These are phyloP conservation scores for Lantana camara DNA, from an alignment of 257 asterid genomes.

Conservation along the genomic window DNA sequence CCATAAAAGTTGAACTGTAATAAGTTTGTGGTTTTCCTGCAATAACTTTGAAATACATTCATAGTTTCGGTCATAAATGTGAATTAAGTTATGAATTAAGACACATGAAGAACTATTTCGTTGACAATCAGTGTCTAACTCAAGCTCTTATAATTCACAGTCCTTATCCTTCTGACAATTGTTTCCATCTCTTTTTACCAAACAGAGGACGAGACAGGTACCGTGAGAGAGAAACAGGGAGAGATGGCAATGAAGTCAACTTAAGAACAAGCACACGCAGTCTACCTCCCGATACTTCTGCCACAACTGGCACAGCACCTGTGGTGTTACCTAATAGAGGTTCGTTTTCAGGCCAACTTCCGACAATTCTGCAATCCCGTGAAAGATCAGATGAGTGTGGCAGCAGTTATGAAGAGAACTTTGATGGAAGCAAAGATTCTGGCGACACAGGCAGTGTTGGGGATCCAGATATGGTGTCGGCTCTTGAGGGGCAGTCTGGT, in stretches of 20 bases:
- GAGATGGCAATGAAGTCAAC: slow-evolving; percentile 61
- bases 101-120: too few species aligned
- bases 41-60: too few species aligned
- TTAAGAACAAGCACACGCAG: slow-evolving; percentile 54
- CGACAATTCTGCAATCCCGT: slow-evolving; percentile 76
- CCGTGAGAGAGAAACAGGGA: slow-evolving; percentile 82
- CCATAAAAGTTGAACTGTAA: too few species aligned
- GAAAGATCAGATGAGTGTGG: slow-evolving; percentile 83
- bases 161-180: neutral
- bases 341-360: slow-evolving; percentile 69
- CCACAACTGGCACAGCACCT: slow-evolving; percentile 40
- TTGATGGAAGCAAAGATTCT: slow-evolving; percentile 77
- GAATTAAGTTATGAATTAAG: too few species aligned
- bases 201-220: slow-evolving; percentile 73
- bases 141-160: neutral
- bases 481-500: slow-evolving; percentile 66
- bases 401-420: slow-evolving; percentile 77
- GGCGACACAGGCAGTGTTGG: slow-evolving; percentile 92
- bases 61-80: too few species aligned
- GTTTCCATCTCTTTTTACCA: slow-evolving; percentile 21
- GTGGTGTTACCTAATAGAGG: slow-evolving; percentile 58
- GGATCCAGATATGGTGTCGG: slow-evolving; percentile 69
- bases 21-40: too few species aligned
- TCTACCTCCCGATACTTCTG: slow-evolving; percentile 42
- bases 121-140: neutral